Conservation (phyloP, 768 basidiomycete species). For the Macrolepiota dolichaula region DNA sequence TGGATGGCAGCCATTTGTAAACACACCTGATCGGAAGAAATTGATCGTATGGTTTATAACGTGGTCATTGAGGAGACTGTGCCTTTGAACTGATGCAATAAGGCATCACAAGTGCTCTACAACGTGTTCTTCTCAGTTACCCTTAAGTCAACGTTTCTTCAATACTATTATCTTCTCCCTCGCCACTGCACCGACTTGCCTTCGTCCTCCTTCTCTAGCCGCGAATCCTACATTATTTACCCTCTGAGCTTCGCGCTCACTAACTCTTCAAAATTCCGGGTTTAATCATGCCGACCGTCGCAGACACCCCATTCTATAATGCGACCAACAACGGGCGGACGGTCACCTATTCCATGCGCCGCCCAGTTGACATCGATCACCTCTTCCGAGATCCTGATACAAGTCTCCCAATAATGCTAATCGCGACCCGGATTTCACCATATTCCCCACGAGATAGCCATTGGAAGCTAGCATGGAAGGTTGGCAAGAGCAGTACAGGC, state of each 20-base stretch:
- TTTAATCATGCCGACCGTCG: neutral
- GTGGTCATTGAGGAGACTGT: slow-evolving; percentile 2
- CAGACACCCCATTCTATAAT: neutral
- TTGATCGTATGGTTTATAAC: slow-evolving; percentile 7
- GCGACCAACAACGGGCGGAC: neutral
- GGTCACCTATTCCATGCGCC: slow-evolving; percentile 11
- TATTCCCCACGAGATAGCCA: slow-evolving; percentile 8
- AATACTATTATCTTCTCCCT: slow-evolving; percentile 1
- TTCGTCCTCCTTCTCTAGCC: neutral
- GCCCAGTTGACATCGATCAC: slow-evolving; percentile 11
- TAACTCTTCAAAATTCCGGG: neutral
- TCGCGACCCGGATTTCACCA: slow-evolving; percentile 4
- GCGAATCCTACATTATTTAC: neutral
- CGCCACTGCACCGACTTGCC: neutral
- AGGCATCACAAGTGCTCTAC: slow-evolving; percentile 4
- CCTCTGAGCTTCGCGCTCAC: neutral
- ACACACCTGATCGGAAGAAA: neutral
- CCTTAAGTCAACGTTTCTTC: slow-evolving; percentile 6
- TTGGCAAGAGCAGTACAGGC: slow-evolving; percentile 9
- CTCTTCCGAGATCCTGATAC: slow-evolving; percentile 9
- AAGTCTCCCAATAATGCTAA: slow-evolving; percentile 4
- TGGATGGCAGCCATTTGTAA: slow-evolving; percentile 1
- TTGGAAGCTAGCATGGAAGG: slow-evolving; percentile 13
- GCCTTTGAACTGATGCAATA: neutral
- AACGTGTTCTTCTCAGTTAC: slow-evolving; percentile 9